Conservation (phyloP, 352 stramenopile species). For the Phytopythium mirpurense region DNA sequence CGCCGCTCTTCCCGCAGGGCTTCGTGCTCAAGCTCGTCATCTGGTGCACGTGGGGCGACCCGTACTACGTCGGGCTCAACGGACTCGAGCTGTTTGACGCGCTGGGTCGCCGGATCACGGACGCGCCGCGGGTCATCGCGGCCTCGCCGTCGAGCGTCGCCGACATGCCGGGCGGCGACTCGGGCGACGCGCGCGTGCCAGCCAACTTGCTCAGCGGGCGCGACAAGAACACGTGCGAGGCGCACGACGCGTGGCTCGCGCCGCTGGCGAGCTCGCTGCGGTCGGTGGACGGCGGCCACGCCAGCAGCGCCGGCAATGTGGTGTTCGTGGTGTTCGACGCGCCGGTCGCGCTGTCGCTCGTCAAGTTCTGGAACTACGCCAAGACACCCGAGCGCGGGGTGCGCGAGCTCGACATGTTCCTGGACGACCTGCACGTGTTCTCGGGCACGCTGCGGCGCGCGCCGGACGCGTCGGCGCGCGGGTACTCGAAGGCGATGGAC, state of each 20-base stretch:
- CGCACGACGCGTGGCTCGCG: slow-evolving; percentile 64
- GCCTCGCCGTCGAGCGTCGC: slow-evolving; percentile 56
- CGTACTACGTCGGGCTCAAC: slow-evolving; percentile 81
- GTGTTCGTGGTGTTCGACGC: slow-evolving; percentile 71
- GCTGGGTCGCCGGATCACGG: slow-evolving; percentile 29
- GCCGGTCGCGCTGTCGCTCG: slow-evolving; percentile 66
- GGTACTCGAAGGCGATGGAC: slow-evolving; percentile 31
- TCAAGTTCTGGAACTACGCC: slow-evolving; percentile 90
- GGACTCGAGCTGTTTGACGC: slow-evolving; percentile 77
- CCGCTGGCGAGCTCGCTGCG: slow-evolving; percentile 68
- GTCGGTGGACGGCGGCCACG: not conserved
- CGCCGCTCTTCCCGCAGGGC: slow-evolving; percentile 70
- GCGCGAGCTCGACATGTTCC: slow-evolving; percentile 77
- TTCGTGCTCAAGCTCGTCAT: slow-evolving; percentile 83
- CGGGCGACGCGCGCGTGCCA: slow-evolving; percentile 40
- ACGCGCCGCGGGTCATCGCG: slow-evolving; percentile 29
- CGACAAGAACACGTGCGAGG: slow-evolving; percentile 78
- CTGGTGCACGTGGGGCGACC: slow-evolving; percentile 81
- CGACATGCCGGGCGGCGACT: slow-evolving; percentile 23
- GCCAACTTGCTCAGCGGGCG: slow-evolving; percentile 58
- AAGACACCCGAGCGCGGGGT: slow-evolving; percentile 82
- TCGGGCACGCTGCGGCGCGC: slow-evolving; percentile 56
- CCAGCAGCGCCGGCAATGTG: slow-evolving; percentile 46
- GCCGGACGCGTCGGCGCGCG: slow-evolving; percentile 14
- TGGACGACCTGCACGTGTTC: slow-evolving; percentile 85